Evolutionary conservation across 2,329 filamentous ascomycete genomes (phyloP), one percentile per base, ranked within the genome.

Genomic region (Trichoderma sp.): DNA sequence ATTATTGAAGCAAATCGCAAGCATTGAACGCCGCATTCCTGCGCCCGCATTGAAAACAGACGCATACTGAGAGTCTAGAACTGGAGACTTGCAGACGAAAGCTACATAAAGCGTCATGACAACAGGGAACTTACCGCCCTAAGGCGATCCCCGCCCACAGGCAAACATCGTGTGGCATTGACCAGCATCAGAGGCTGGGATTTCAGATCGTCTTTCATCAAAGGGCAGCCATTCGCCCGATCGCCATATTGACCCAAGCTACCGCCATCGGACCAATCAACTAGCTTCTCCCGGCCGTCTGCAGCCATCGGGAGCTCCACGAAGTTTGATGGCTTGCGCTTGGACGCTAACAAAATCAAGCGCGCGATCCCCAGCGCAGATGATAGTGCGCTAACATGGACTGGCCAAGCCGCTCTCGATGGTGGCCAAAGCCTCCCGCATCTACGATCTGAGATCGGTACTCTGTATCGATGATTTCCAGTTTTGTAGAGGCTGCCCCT

Each of bases 211-310:
- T 12, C 45, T 41, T 63, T 71, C 16, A 18, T 60, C n/a, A 65
- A 66, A 56, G 6, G 9, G 31, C 62, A 64, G 33, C 62, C 31
- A 66, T 27, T 35, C 6, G 29, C 27, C 74, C 75, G 75, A 75
- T 76, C 73, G 67, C 68, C 50, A 59, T 75, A 38, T 9, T 27
- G 14, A 9, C 29, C 45, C 24, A 45, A 31, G 63, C 59, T 38
- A 14, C 65, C 38, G 59, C 56, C 64, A 76, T 76, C 75, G 75
- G 31, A 35, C 75, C 75, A 76, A 76, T 76, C 75, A 68, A 29
- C 53, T n/a, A 24, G 27, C 12, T 56, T 21, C 24, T 14, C 24
- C 18, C 67, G 24, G 53, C 41, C 38, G 12, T 27, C 21, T 56
- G 12, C 41, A 38, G 35, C 56, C 29, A 27, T 45, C 33, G 27